phyloP scores from a whole-genome alignment of 352 stramenopile species.

The Pseudoperonospora humuli region DNA sequence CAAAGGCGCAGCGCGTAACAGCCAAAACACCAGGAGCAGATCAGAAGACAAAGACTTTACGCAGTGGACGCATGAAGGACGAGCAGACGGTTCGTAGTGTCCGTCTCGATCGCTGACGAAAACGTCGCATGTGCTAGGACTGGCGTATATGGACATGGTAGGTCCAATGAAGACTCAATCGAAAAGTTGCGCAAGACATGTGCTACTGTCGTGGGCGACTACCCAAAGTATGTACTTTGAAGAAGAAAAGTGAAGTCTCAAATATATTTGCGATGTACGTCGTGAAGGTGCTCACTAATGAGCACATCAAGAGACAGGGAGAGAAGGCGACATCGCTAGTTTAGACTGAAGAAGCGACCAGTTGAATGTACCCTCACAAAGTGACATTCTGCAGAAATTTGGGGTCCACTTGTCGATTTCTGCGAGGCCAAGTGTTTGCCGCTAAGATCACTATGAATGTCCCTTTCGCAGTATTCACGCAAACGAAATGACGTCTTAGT shows the following conservation, averaged over 20 bases:
- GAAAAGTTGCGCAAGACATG: conserved; percentile 1
- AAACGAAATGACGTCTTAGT: too few species aligned
- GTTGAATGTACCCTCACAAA: too few species aligned
- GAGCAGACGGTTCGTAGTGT: conserved; percentile 4
- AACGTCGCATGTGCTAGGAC: neutral
- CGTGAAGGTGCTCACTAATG: neutral
- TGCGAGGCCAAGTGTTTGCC: too few species aligned
- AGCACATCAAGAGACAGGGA: neutral
- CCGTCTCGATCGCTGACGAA: conserved; percentile 1
- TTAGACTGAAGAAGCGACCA: too few species aligned
- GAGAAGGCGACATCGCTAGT: neutral
- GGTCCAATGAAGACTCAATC: conserved; percentile 10
- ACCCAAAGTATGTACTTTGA: conserved; percentile 4
- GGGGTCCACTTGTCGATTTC: too few species aligned
- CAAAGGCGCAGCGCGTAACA: conserved; percentile 4
- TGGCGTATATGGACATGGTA: neutral
- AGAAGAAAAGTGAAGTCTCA: conserved; percentile 10
- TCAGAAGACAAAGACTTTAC: conserved; percentile 3
- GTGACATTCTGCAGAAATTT: too few species aligned
- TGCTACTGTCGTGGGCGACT: conserved; percentile 12
- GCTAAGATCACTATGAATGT: too few species aligned
- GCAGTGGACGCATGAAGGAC: conserved; percentile 8
- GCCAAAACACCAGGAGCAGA: neutral
- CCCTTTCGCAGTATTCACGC: too few species aligned
- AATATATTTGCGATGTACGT: conserved; percentile 1